These are phyloP conservation scores for Rhodotorula babjevae DNA, from an alignment of 768 basidiomycete species.

Conservation along the genomic window DNA sequence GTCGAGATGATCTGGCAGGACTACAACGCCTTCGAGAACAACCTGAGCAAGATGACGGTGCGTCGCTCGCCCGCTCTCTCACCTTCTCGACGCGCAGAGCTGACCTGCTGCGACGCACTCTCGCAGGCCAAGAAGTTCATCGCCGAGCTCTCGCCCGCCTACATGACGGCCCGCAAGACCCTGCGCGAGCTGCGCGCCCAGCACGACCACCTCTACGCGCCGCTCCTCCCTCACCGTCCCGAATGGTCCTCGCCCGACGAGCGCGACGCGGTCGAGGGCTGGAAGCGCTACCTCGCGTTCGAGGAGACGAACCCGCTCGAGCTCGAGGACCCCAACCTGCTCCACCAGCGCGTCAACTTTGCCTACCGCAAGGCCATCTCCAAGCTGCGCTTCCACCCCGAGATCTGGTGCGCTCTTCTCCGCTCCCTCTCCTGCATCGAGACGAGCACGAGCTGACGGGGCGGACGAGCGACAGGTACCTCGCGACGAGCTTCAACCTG, in stretches of 20 bases:
- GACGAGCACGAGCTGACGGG: neutral
- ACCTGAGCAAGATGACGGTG: conserved; percentile 78
- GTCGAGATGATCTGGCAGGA: conserved; percentile 91
- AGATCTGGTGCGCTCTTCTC: conserved; percentile 67
- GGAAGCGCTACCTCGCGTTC: conserved; percentile 91
- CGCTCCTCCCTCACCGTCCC: conserved; percentile 60
- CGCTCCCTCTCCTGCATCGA: neutral
- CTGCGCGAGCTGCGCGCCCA: conserved; percentile 72
- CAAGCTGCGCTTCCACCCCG: conserved; percentile 87
- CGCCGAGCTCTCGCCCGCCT: conserved; percentile 79
- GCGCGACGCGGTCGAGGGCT: conserved; percentile 68
- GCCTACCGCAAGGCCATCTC: conserved; percentile 85
- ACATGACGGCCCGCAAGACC: conserved; percentile 90
- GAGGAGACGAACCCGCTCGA: conserved; percentile 91
- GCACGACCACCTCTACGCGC: conserved; percentile 59
- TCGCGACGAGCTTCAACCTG: conserved; percentile 79
- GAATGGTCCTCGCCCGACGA: conserved; percentile 72
- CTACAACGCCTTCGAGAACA: conserved; percentile 83
- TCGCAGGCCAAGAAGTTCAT: conserved; percentile 88
- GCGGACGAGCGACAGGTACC: conserved; percentile 60
- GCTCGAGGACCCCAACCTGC: conserved; percentile 68
- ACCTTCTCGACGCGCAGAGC: neutral
- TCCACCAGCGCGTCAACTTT: conserved; percentile 68
- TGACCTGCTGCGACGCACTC: neutral
- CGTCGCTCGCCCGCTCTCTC: conserved; percentile 34